Percentiles rank a stretch among this genome's conserved stretches.
These are phyloP conservation scores for Echinosophora koreensis DNA, from an alignment of 306 rosid species.

Conservation along the genomic window DNA sequence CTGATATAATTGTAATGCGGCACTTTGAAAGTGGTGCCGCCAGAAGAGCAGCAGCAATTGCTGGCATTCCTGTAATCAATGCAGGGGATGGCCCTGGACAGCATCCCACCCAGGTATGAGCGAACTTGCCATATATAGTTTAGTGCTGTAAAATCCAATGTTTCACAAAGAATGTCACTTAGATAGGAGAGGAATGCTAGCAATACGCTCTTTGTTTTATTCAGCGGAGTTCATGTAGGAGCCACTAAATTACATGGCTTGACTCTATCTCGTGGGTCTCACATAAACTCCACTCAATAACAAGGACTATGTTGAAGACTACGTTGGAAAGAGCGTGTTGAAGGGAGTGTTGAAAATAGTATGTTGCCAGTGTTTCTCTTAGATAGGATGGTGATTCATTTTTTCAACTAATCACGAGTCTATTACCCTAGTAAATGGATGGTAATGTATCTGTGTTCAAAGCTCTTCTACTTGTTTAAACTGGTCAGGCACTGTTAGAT, in stretches of 20 bases:
- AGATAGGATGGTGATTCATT: background rate
- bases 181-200: background rate
- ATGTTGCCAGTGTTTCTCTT: too few relatives aligned
- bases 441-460: slow-evolving; percentile 1
- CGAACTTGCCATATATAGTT: background rate
- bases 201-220: too few relatives aligned
- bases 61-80: slow-evolving; percentile 85
- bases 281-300: too few relatives aligned
- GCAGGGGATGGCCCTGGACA: slow-evolving; percentile 99
- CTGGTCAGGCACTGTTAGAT: slow-evolving; percentile 80
- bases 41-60: slow-evolving; percentile 83
- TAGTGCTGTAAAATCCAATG: slow-evolving; percentile 8
- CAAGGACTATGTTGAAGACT: too few relatives aligned
- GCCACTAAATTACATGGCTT: too few relatives aligned
- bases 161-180: background rate
- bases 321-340: too few relatives aligned
- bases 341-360: too few relatives aligned
- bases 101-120: slow-evolving; percentile 86
- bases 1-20: slow-evolving; percentile 91
- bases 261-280: too few relatives aligned
- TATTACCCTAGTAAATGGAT: slow-evolving; percentile 13
- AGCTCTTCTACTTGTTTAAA: background rate
- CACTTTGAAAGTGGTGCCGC: slow-evolving; percentile 99
- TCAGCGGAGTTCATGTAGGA: too few relatives aligned
- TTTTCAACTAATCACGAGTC: slow-evolving; percentile 6